A percentile compares a stretch with the other conserved stretches of the same genome.
phyloP scores from a whole-genome alignment of 257 asterid species.

The Perilla frutescens region DNA sequence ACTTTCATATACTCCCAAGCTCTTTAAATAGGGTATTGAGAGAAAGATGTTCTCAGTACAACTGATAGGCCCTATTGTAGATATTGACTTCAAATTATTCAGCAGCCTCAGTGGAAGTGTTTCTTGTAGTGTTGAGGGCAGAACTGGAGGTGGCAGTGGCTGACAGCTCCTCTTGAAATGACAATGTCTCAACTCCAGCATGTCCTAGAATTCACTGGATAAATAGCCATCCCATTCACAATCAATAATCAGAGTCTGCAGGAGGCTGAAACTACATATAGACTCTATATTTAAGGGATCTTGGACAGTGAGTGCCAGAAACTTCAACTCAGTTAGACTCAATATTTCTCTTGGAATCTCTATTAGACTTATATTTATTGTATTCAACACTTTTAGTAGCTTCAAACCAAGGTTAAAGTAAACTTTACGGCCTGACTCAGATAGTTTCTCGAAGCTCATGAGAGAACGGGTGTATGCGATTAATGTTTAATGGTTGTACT shows the following conservation, averaged over 20 bases:
- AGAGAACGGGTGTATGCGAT: constrained; percentile 26
- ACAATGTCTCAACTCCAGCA: not conserved
- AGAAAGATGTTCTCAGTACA: constrained; percentile 24
- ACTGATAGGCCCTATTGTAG: constrained; percentile 29
- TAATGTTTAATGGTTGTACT: not conserved
- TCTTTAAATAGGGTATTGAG: constrained; percentile 39
- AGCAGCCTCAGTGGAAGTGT: not conserved
- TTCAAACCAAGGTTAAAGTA: too few relatives aligned
- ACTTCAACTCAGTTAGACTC: too few relatives aligned
- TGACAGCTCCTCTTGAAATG: constrained; percentile 26
- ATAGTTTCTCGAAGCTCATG: constrained; percentile 29
- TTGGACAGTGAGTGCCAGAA: not conserved
- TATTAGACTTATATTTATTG: not conserved
- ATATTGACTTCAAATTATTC: constrained; percentile 26
- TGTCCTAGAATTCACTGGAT: constrained; percentile 31
- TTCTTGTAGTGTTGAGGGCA: too few relatives aligned
- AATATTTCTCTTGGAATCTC: not conserved
- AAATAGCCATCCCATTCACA: constrained; percentile 35
- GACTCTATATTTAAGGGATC: not conserved
- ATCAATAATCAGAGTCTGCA: constrained; percentile 29
- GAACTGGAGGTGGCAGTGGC: not conserved
- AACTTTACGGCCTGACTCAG: too few relatives aligned
- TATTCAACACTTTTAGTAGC: constrained; percentile 36
- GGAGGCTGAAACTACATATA: not conserved
- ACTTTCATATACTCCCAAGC: constrained; percentile 34